Conservation (phyloP, 192 early-diverging fungal species). For the Backusella luteola region DNA sequence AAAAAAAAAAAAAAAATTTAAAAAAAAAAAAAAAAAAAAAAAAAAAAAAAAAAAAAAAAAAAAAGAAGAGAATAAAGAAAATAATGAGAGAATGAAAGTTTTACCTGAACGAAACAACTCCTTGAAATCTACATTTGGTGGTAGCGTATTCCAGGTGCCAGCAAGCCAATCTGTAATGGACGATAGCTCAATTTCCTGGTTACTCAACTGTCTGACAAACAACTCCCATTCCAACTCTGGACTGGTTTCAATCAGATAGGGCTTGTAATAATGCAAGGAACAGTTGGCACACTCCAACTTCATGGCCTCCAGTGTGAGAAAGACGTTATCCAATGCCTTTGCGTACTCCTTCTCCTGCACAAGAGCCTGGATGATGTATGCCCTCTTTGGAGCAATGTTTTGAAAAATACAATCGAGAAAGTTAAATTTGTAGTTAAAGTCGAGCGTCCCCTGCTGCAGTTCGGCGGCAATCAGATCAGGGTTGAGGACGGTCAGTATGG, state of each 20-base stretch:
- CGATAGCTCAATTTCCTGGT: slow-evolving; percentile 25
- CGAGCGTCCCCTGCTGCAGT: slow-evolving; percentile 67
- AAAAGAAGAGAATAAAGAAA: background rate
- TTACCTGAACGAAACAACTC: slow-evolving; percentile 9
- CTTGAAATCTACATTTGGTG: slow-evolving; percentile 26
- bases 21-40: too few species aligned
- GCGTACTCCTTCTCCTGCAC: slow-evolving; percentile 41
- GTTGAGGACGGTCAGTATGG: slow-evolving; percentile 51
- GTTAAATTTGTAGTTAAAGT: slow-evolving; percentile 34
- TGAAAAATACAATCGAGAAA: background rate
- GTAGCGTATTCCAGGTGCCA: slow-evolving; percentile 26
- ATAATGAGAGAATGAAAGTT: too few species aligned
- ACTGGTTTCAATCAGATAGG: slow-evolving; percentile 42
- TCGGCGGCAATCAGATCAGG: slow-evolving; percentile 58
- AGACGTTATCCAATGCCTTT: slow-evolving; percentile 64
- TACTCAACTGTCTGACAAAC: slow-evolving; percentile 29
- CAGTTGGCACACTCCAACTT: slow-evolving; percentile 47
- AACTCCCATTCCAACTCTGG: slow-evolving; percentile 40
- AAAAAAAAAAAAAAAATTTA: too few species aligned
- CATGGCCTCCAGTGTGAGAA: slow-evolving; percentile 67
- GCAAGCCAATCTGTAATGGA: slow-evolving; percentile 35
- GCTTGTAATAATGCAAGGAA: slow-evolving; percentile 33
- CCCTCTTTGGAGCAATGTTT: background rate
- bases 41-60: too few species aligned
- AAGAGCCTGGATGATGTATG: background rate